Percentiles rank a stretch among this genome's conserved stretches.
Conservation (phyloP, 1,284 basidiomycete species). For the Ganoderma sinense region DNA sequence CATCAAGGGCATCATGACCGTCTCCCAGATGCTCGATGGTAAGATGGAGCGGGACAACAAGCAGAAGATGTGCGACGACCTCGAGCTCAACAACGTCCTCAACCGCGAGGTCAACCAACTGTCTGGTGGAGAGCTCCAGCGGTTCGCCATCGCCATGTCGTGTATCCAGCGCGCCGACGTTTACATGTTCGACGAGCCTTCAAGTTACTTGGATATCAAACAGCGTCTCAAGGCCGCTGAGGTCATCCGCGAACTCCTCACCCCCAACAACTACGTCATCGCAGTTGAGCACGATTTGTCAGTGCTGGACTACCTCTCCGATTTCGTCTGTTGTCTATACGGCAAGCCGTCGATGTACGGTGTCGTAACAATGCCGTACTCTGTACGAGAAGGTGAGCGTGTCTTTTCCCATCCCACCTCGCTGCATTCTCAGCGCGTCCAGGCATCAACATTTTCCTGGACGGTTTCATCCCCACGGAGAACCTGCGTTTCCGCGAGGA, state of each 20-base stretch:
- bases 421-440: background rate
- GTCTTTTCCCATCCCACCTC: background rate
- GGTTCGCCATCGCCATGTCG: conserved; percentile 95
- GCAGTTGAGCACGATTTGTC: conserved; percentile 98
- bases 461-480: conserved; percentile 98
- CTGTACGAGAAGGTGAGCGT: conserved; percentile 89
- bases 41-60: conserved; percentile 89
- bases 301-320: conserved; percentile 95
- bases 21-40: conserved; percentile 89
- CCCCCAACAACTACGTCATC: conserved; percentile 88
- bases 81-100: conserved; percentile 88
- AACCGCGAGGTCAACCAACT: conserved; percentile 86
- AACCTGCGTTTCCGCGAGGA: conserved; percentile 97
- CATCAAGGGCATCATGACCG: conserved; percentile 90
- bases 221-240: conserved; percentile 96
- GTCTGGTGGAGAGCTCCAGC: conserved; percentile 95
- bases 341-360: conserved; percentile 97
- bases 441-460: conserved; percentile 99
- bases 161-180: conserved; percentile 94
- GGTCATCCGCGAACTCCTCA: conserved; percentile 88
- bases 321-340: conserved; percentile 96
- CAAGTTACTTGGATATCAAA: conserved; percentile 94
- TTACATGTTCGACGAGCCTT: conserved; percentile 97
- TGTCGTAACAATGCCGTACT: conserved; percentile 97
- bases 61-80: conserved; percentile 79